phyloP scores from a whole-genome alignment of 768 basidiomycete genomes.

The Suillus paluster region DNA sequence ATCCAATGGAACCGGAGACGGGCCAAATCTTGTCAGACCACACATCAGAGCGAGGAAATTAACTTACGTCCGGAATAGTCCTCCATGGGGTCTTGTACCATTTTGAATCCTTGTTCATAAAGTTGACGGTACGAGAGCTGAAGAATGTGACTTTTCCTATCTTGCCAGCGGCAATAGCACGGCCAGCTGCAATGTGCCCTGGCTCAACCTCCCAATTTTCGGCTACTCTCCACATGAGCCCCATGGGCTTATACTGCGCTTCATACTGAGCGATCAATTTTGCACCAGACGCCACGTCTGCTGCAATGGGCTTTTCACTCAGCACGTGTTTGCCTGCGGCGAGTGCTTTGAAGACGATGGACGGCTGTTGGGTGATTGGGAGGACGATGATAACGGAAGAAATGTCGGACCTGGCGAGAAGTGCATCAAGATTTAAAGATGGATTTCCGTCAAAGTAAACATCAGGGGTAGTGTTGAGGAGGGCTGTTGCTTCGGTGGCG shows the following conservation, averaged over 20 bases:
- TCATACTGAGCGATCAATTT: slow-evolving; percentile 72
- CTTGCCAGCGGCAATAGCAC: slow-evolving; percentile 57
- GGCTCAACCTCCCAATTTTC: slow-evolving; percentile 80
- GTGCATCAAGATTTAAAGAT: slow-evolving; percentile 53
- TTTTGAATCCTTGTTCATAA: slow-evolving; percentile 64
- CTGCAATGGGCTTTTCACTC: slow-evolving; percentile 86
- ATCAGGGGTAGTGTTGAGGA: slow-evolving; percentile 45
- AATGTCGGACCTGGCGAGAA: slow-evolving; percentile 73
- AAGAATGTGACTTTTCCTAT: slow-evolving; percentile 78
- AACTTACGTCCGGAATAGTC: slow-evolving; percentile 74
- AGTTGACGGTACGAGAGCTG: slow-evolving; percentile 54
- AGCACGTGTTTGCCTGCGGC: slow-evolving; percentile 86
- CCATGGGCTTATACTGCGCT: slow-evolving; percentile 63
- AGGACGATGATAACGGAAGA: slow-evolving; percentile 74
- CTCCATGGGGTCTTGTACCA: slow-evolving; percentile 89
- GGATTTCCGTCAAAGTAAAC: slow-evolving; percentile 61
- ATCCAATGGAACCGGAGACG: slow-evolving; percentile 1
- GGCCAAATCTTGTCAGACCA: slow-evolving; percentile 10
- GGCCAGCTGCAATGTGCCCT: slow-evolving; percentile 46
- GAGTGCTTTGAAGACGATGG: slow-evolving; percentile 62
- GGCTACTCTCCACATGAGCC: slow-evolving; percentile 79
- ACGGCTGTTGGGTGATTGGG: slow-evolving; percentile 78
- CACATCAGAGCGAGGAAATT: slow-evolving; percentile 1
- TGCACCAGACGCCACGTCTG: slow-evolving; percentile 66
- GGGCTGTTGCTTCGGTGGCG: slow-evolving; percentile 48